Evolutionary conservation across 2,329 filamentous ascomycete genomes (phyloP).

Genomic region (Botrytis tulipae): DNA sequence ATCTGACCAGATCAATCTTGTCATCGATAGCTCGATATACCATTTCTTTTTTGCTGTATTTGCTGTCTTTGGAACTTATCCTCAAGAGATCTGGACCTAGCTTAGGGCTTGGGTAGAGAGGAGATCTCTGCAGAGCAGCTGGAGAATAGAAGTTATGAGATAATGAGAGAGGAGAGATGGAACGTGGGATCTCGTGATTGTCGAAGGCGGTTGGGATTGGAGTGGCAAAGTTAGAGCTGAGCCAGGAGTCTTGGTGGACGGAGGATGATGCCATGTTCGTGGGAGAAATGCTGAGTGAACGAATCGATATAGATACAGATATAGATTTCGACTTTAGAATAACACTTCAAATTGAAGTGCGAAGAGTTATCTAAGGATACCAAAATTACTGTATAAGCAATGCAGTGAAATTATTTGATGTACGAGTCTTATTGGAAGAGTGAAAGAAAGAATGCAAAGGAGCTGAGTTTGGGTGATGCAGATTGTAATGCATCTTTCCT

Average conservation of each 20-base stretch:
- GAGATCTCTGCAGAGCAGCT: background rate
- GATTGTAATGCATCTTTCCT: background rate
- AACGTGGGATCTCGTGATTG: background rate
- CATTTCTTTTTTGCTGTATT: constrained; percentile 5
- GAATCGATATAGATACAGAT: background rate
- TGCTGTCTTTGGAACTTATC: too few relatives aligned
- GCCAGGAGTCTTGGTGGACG: background rate
- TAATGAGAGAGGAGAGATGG: background rate
- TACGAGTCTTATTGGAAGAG: background rate
- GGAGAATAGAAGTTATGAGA: background rate
- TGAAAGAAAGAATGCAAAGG: background rate
- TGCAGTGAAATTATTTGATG: background rate
- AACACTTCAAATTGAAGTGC: background rate
- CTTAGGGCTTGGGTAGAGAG: too few relatives aligned
- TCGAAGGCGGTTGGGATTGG: background rate
- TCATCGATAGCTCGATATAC: constrained; percentile 15
- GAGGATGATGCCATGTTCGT: background rate
- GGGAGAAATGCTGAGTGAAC: too few relatives aligned
- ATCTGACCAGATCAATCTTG: constrained; percentile 4
- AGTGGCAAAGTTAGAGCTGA: background rate
- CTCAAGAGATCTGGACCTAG: accelerated
- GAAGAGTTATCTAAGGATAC: background rate
- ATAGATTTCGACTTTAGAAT: background rate
- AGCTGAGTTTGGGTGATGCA: background rate
- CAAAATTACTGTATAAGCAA: background rate